Base-by-base conservation (phyloP, 73 alveolate species). In the Blepharisma stoltei region DNA sequence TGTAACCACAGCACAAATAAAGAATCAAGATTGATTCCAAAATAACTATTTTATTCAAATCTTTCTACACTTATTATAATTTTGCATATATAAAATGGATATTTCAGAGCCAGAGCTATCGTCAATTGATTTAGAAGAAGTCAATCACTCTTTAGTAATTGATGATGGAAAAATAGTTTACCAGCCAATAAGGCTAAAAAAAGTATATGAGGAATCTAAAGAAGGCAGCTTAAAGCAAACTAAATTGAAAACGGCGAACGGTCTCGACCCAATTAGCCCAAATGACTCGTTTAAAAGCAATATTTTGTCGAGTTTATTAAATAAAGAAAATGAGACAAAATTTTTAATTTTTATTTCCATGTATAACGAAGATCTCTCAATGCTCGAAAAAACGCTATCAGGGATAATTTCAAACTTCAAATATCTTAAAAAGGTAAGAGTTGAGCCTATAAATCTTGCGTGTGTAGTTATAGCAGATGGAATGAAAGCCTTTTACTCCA, bases 351-450 rank as follows among this genome's bases (percentile, higher is more conserved):
- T 18, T 44, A 78, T 82, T 4, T 55, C 90, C 43, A 82, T 82
- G 90, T 82, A 82, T 78, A 82, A 82, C 60, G 90, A 82, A 60
- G 84, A 76, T 20, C 48, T 14, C 7, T 27, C 38, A 55, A 77
- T 77, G 43, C 71, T 82, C 6, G 18, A 14, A 6, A 82, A 82
- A 6, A 77, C 90, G 9, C 71, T 82, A 6, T 70, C 76, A 6
- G 90, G 90, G 6, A 66, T 77, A 9, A 45, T 75, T 27, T 25
- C 47, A 38, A 79, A 79, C 38, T 46, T 69, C 2, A 18, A 14
- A 8, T 14, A n/a, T 3, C 23, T 60, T 25, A 25, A 9, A n/a
- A 25, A 60, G 23, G 73, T 25, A 8, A 38, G 46, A 2, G 45
- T 60, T 14, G 73, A 60, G 48, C 73, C 73, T 14, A 14, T 60